These are phyloP conservation scores for Chlamydomonas incerta DNA, from an alignment of 139 green algal genomes.

Conservation along the genomic window DNA sequence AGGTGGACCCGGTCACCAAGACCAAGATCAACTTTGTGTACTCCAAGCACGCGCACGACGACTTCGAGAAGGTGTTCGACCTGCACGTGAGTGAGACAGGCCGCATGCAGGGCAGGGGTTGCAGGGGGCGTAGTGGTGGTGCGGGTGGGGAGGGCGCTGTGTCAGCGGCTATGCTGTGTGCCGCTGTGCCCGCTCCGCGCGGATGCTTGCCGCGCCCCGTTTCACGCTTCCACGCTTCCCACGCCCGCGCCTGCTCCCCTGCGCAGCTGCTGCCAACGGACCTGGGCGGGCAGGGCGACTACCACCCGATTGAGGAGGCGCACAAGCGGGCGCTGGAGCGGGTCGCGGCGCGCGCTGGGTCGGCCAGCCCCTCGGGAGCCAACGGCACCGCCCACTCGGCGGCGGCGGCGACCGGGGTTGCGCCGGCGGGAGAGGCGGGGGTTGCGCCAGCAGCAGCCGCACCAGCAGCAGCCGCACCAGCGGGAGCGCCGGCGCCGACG, in stretches of 20 bases:
- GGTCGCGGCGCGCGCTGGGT: not conserved
- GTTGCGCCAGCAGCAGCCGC: not conserved
- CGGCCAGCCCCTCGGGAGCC: not conserved
- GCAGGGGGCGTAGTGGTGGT: no score
- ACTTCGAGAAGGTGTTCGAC: constrained; percentile 42
- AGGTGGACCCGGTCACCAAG: constrained; percentile 40
- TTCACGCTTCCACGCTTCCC: no score
- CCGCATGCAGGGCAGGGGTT: not conserved
- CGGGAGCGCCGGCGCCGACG: not conserved
- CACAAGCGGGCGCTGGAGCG: not conserved
- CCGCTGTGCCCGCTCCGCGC: no score
- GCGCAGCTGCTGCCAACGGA: constrained; percentile 20
- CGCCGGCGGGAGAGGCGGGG: not conserved
- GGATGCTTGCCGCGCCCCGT: no score
- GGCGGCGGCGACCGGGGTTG: no score
- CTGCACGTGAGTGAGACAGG: constrained; percentile 5
- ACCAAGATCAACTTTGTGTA: constrained; percentile 48
- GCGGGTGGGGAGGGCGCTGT: no score
- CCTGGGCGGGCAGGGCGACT: constrained; percentile 36
- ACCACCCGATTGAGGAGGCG: constrained; percentile 23
- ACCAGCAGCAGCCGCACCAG: not conserved
- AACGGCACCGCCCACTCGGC: not conserved
- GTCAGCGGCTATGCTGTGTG: no score
- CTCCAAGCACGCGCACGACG: constrained; percentile 22
- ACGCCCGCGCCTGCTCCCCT: not conserved